Percentiles rank a stretch among this genome's conserved stretches.
phyloP scores from a whole-genome alignment of 2,329 filamentous ascomycete genomes.

The Colletotrichum gloeosporioides region DNA sequence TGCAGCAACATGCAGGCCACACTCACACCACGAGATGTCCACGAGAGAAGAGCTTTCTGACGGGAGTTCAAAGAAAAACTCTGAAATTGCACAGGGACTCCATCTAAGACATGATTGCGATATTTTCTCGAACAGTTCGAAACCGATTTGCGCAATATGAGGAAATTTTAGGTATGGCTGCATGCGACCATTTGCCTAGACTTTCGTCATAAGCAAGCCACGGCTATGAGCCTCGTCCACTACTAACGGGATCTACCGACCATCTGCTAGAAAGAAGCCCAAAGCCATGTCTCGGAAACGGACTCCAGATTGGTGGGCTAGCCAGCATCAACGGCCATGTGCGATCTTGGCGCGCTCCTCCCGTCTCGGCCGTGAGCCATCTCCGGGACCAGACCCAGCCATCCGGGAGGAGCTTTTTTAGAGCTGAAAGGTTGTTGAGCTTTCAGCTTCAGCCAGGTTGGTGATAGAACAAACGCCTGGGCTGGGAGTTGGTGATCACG shows the following conservation, averaged over 20 bases:
- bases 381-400: neutral
- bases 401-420: neutral
- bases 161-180: neutral
- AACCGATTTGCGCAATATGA: neutral
- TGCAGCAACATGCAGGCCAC: neutral
- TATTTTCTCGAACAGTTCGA: neutral
- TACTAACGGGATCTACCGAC: neutral
- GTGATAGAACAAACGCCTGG: neutral
- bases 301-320: neutral
- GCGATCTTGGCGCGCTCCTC: neutral
- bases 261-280: neutral
- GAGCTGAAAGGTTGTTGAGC: neutral
- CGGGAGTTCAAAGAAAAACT: neutral
- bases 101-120: neutral
- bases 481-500: neutral
- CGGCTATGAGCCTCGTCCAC: neutral
- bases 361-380: neutral
- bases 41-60: neutral
- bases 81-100: neutral
- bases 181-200: neutral
- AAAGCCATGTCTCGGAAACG: neutral
- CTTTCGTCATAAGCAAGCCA: slow-evolving; percentile 8
- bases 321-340: neutral
- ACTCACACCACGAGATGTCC: neutral
- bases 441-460: neutral